Evolutionary conservation across 768 basidiomycete species (phyloP), one percentile per base, ranked within the genome.

Genomic region (Leccinum truebloodii): DNA sequence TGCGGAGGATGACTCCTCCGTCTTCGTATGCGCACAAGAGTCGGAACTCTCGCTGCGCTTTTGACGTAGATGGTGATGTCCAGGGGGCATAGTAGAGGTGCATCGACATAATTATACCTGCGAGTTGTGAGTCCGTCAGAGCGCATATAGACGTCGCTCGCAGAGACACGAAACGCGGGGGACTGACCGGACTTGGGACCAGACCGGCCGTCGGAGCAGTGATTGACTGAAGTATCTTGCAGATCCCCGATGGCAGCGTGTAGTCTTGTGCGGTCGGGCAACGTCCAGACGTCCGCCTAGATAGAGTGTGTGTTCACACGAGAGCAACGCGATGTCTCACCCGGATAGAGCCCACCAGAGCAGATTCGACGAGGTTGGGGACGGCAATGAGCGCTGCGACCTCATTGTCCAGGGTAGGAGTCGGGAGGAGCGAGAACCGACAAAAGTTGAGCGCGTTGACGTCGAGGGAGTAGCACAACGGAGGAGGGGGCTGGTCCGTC

Each of bases 401-500:
- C 16, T 59, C 66, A 67, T 61, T 65, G 1, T 52, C 44, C 59
- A 60, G 8, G 59, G 60, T 51, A 54, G 54, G 41, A 18, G 63
- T 63, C 34, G 67, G 72, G 39, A 90, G 70, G 3, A 98, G 77
- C 7, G 92, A 89, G 74, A 97, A 95, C 2, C 89, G 86, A 74
- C 96, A 98, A 72, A 90, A 98, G 69, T 96, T 97, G 58, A 98
- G 80, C 2, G 96, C 88, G 70, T 99, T 99, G 60, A 95, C 87
- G 67, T 94, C 91, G 72, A 98, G 76, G 0, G 90, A 89, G 66
- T 87, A 89, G 12, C 75, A 70, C 4, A 91, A 71, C 7, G 69
- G 60, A 4, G 90, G 90, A 0, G 74, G 73, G 1, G 81, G 77
- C 7, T 83, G 71, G 30, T 78, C 80, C 1, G 82, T 76, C 41